Evolutionary conservation across 306 rosid genomes (phyloP), one percentile per base, ranked within the genome.

Genomic region (Trifolium repens): DNA sequence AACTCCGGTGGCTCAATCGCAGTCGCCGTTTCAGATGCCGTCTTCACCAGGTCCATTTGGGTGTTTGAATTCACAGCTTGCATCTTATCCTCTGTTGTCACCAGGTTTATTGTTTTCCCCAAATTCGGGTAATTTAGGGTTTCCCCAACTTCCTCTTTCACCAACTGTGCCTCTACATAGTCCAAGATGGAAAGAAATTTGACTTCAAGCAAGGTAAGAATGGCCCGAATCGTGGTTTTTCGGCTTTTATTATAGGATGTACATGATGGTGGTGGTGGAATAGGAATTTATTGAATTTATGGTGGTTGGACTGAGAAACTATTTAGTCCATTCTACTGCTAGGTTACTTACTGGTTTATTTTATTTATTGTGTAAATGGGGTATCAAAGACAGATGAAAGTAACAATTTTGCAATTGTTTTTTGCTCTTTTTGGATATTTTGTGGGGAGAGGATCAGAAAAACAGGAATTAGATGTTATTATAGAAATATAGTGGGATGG

Each of bases 91-190:
- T 12, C 19, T 86, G 85, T 78, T 87, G 2, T 93, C 98, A 2
- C 98, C 98, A 2, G 85, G 87, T 44, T 77, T 81, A 16, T 79
- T 88, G 72, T 85, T 86, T 79, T 92, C 97, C 72, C 97, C 97
- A 5, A 82, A 88, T 35, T 82, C 96, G 2, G 91, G 88, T 5
- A 86, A 84, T 61, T 72, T 92, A 72, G 96, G 96, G 79, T 89
- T 89, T 87, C 93, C 98, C 2, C 98, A 82, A 85, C 87, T 91
- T 16, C 98, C 99, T 7, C 96, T 89, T 16, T 96, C 99, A 15
- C 99, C 98, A 2, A 88, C 98, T 0, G 88, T 96, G 50, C 98
- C 93, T 1, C 78, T 39, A 90, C 93, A 0, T 22, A 96, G 98
- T 84, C 99, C 99, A 47, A 79, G 87, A 26, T 90, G 97, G 97